These are phyloP conservation scores for Aspergillus diversus DNA, from an alignment of 495 filamentous ascomycete species.

Conservation along the genomic window DNA sequence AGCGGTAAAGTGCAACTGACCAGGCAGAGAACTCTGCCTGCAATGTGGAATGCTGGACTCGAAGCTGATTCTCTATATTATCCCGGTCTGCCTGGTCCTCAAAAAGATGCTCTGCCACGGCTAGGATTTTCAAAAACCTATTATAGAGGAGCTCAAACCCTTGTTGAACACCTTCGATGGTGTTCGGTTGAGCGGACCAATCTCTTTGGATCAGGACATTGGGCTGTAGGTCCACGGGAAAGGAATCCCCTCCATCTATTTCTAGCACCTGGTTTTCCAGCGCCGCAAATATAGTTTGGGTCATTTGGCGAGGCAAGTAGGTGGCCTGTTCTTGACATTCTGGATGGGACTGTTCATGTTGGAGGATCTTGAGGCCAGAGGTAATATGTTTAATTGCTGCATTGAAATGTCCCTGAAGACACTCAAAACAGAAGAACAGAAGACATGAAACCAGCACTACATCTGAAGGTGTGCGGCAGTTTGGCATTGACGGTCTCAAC, in stretches of 20 bases:
- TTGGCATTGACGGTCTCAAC: not conserved
- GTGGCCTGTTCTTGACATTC: not conserved
- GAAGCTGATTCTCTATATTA: not conserved
- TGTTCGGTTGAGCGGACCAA: not conserved
- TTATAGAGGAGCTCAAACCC: conserved; percentile 2
- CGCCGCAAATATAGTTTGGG: not conserved
- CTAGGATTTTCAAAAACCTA: not conserved
- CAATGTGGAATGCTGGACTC: not conserved
- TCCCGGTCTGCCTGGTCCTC: not conserved
- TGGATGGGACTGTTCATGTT: conserved; percentile 21
- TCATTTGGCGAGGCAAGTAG: not conserved
- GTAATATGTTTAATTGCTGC: conserved; percentile 51
- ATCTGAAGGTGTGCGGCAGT: conserved; percentile 15
- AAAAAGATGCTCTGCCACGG: not conserved
- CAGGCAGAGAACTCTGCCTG: not conserved
- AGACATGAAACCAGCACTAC: conserved; percentile 58
- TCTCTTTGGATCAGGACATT: not conserved
- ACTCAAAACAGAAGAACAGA: conserved; percentile 60
- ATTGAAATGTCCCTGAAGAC: conserved; percentile 51
- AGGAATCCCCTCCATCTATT: not conserved
- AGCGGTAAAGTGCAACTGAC: not conserved
- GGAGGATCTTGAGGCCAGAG: conserved; percentile 39
- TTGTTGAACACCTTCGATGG: not conserved
- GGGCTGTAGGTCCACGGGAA: not conserved
- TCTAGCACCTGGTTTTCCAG: conserved; percentile 6